These are phyloP conservation scores for Blastosporella zonata DNA, from an alignment of 1,284 basidiomycete genomes.

Conservation along the genomic window DNA sequence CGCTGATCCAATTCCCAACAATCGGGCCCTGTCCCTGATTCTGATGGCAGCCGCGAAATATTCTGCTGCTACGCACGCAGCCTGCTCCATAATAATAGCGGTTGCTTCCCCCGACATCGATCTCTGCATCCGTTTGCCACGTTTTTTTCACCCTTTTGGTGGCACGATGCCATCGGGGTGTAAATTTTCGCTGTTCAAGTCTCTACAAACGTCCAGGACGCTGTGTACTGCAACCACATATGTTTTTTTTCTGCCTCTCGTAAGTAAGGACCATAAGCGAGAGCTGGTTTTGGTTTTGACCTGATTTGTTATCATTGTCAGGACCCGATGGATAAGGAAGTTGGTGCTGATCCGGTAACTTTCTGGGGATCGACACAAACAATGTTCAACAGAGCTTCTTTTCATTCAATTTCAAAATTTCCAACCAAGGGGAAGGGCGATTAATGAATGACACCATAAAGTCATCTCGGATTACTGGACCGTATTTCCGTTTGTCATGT, in stretches of 20 bases:
- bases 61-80: constrained; percentile 5
- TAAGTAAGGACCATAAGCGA: background rate
- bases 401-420: background rate
- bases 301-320: no score
- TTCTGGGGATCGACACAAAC: constrained; percentile 1
- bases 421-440: no score
- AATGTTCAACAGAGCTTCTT: no score
- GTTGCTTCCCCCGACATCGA: constrained; percentile 2
- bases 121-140: constrained; percentile 2
- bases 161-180: constrained; percentile 12
- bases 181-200: constrained; percentile 10
- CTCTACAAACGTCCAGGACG: constrained; percentile 2
- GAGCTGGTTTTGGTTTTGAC: no score
- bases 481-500: background rate
- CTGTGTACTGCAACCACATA: background rate
- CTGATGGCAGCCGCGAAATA: constrained; percentile 10
- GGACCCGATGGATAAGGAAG: no score
- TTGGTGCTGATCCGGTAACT: background rate
- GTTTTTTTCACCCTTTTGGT: constrained; percentile 1
- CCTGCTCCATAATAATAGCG: constrained; percentile 6
- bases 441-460: background rate
- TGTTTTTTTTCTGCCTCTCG: background rate
- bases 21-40: constrained; percentile 14
- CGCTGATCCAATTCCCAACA: constrained; percentile 4
- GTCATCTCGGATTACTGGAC: background rate